These are phyloP conservation scores for Nakataea oryzae DNA, from an alignment of 2,329 filamentous ascomycete species.

Conservation along the genomic window DNA sequence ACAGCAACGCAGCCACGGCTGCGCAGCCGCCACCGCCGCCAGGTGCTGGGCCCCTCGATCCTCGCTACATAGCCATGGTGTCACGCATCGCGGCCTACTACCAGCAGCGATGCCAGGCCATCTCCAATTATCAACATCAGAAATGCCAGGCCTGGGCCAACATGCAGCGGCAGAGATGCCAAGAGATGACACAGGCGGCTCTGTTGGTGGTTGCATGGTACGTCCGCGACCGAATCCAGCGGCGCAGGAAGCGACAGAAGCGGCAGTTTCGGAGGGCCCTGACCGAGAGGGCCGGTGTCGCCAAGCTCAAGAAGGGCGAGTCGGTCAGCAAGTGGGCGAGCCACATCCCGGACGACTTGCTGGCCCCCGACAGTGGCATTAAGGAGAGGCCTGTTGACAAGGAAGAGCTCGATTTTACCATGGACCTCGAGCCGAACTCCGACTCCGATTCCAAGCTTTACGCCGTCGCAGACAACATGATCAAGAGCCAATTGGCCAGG, in stretches of 20 bases:
- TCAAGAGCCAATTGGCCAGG: conserved; percentile 34
- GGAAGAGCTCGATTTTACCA: conserved; percentile 28
- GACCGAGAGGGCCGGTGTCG: conserved; percentile 16
- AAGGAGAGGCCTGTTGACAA: conserved; percentile 20
- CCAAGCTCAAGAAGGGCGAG: conserved; percentile 24
- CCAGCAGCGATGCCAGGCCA: conserved; percentile 35
- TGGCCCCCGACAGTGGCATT: conserved; percentile 17
- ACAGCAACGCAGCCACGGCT: conserved; percentile 1
- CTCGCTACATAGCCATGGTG: conserved; percentile 32
- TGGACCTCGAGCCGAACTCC: conserved; percentile 25
- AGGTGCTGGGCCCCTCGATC: conserved; percentile 18
- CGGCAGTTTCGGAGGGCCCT: conserved; percentile 29
- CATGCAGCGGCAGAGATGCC: conserved; percentile 33
- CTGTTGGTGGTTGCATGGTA: conserved; percentile 41
- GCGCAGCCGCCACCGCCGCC: conserved; percentile 3
- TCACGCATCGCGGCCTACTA: conserved; percentile 37
- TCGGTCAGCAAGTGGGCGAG: conserved; percentile 32
- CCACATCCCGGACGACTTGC: conserved; percentile 22
- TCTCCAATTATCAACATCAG: conserved; percentile 35
- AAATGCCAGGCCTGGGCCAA: conserved; percentile 35
- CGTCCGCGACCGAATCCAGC: conserved; percentile 33
- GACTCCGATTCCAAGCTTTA: conserved; percentile 33
- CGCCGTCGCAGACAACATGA: conserved; percentile 33
- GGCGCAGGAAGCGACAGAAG: conserved; percentile 28
- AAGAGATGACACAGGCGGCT: conserved; percentile 37